phyloP scores from a whole-genome alignment of 331 rosid species.

The Quercus phellos region DNA sequence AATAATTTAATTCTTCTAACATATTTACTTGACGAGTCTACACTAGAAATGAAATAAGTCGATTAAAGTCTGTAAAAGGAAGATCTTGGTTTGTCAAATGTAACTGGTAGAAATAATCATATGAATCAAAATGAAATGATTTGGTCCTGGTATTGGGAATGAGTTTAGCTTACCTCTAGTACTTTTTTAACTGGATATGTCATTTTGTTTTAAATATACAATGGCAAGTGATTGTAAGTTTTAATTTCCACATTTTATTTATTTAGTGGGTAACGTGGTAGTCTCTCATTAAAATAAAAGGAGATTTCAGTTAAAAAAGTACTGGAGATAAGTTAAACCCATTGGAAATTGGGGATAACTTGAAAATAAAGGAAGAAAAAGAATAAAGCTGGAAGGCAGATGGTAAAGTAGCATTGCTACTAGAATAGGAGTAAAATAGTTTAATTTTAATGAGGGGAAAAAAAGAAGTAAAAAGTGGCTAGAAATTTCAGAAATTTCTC shows the following conservation, averaged over 20 bases:
- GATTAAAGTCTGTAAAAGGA: neutral
- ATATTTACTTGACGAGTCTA: neutral
- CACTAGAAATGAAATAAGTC: neutral
- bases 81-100: neutral
- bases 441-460: neutral
- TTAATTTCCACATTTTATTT: no score
- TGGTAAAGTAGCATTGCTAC: neutral
- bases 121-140: neutral
- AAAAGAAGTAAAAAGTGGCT: neutral
- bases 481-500: neutral
- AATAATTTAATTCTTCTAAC: neutral
- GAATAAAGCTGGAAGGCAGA: neutral
- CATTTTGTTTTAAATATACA: no score
- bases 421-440: neutral
- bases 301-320: no score
- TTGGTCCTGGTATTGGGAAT: neutral
- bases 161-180: no score
- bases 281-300: no score
- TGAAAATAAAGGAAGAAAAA: neutral
- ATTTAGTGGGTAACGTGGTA: no score
- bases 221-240: no score
- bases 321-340: no score
- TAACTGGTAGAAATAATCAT: neutral
- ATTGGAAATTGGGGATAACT: neutral
- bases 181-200: no score